Conservation (phyloP, 768 basidiomycete genomes). For the Leccinum olivaceopallidum region DNA sequence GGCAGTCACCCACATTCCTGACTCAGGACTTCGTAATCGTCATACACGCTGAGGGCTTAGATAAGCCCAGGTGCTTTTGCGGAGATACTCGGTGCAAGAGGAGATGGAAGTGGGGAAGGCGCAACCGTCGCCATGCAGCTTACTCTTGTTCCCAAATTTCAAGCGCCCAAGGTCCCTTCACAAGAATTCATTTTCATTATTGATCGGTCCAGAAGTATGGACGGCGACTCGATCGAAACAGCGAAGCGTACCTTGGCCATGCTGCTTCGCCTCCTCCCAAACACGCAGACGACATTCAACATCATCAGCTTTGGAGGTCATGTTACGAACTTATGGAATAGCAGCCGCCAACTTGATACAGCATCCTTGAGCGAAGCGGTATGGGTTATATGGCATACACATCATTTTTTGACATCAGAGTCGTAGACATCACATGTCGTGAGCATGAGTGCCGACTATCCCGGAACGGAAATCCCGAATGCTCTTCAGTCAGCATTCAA, state of each 20-base stretch:
- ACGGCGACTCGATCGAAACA: constrained; percentile 38
- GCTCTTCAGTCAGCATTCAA: constrained; percentile 44
- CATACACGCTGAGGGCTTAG: constrained; percentile 49
- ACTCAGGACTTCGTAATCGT: constrained; percentile 51
- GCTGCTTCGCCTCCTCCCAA: constrained; percentile 51
- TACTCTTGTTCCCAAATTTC: constrained; percentile 54
- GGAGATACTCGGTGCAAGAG: constrained; percentile 36
- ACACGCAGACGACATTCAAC: constrained; percentile 47
- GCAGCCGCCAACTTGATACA: constrained; percentile 35
- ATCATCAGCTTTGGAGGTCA: constrained; percentile 52
- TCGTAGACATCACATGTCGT: constrained; percentile 41
- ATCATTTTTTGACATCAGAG: constrained; percentile 7
- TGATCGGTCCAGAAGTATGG: constrained; percentile 61
- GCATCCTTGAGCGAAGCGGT: constrained; percentile 37
- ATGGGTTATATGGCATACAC: constrained; percentile 14
- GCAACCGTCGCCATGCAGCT: constrained; percentile 51
- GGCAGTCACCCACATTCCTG: constrained; percentile 44
- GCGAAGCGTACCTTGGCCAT: constrained; percentile 49
- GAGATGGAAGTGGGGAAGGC: constrained; percentile 1
- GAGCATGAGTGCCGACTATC: constrained; percentile 42
- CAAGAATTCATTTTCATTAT: constrained; percentile 66
- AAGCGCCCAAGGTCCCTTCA: constrained; percentile 38
- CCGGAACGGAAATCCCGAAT: constrained; percentile 50
- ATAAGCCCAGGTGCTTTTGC: constrained; percentile 59
- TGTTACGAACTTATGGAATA: constrained; percentile 36